Evolutionary conservation across 768 basidiomycete species (phyloP), one percentile per base, ranked within the genome.

Genomic region (Chalciporus sphaerocephalus): DNA sequence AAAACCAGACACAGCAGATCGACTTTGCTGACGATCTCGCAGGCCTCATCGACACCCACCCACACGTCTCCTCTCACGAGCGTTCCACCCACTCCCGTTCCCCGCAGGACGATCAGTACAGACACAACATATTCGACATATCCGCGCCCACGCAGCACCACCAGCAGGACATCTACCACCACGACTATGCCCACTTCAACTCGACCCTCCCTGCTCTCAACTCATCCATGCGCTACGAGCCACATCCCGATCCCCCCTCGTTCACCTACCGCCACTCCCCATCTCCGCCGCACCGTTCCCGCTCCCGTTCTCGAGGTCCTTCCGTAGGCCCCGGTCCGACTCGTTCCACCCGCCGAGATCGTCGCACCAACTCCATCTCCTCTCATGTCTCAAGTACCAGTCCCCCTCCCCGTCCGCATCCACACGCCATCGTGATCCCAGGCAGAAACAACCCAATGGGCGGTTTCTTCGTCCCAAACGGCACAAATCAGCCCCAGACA

Each of bases 361-460:
- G 85, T 48, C 69, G 85, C 44, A 78, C 78, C 46, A 80, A 77
- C 47, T 79, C 78, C 50, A 70, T 87, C 37, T 78, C 76, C 49
- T 75, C 79, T 11, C 62, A 79, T 73, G 36, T 75, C 62, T 47
- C 83, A 74, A 40, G 81, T 78, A 32, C 65, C 25, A 71, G 71
- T 18, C 73, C 74, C n/a, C 72, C 74, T 9, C 70, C 69, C 38
- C 62, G 63, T 3, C 61, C 64, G 11, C 70, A 78, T 17, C 81
- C 83, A 0, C 81, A 83, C 52, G 83, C 83, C 9, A 87, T 89
- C 59, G 69, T 86, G 40, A 88, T 88, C 54, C 87, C 83, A 6
- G 66, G 73, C 16, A 62, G 69, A 17, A 58, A 55, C 38, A 53
- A 56, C 55, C 5, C 58, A 38, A 64, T 65, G 60, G 56, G 60